These are phyloP conservation scores for Poa annua DNA, from an alignment of 176 grass and related monocot species.

Conservation along the genomic window DNA sequence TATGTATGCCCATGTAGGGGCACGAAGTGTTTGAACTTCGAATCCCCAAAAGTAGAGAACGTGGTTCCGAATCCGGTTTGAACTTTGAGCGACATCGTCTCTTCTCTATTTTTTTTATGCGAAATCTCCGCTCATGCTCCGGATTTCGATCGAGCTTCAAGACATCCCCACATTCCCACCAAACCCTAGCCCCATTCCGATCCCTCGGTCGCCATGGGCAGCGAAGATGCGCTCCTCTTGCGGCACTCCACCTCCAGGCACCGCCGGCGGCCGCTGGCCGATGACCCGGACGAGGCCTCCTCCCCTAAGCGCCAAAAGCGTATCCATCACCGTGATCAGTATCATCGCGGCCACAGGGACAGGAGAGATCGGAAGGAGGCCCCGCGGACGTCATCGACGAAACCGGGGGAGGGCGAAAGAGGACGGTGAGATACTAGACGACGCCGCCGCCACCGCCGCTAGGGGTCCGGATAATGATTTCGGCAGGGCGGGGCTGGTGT, in stretches of 20 bases:
- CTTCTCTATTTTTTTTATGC: too few species aligned
- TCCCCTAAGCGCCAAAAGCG: conserved; percentile 75
- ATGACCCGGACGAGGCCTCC: background rate
- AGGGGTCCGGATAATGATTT: conserved; percentile 10
- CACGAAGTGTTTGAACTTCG: too few species aligned
- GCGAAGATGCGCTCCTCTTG: background rate
- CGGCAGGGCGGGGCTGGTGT: conserved; percentile 4
- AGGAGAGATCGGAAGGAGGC: background rate
- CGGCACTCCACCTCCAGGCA: background rate
- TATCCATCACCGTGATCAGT: conserved; percentile 29
- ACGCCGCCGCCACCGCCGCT: conserved; percentile 21
- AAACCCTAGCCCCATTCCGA: background rate
- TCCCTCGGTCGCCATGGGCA: background rate
- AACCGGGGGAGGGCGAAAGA: conserved; percentile 43
- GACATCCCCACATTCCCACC: too few species aligned
- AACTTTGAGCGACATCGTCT: too few species aligned
- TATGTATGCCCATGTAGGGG: too few species aligned
- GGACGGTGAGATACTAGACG: conserved; percentile 89
- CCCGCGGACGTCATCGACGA: background rate
- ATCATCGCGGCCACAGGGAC: conserved; percentile 25
- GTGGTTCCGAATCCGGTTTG: too few species aligned
- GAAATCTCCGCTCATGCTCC: too few species aligned
- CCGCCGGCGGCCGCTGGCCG: background rate
- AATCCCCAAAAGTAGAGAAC: too few species aligned
- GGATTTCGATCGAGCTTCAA: too few species aligned